These are phyloP conservation scores for Tetradesmus lagerheimii DNA, from an alignment of 139 green algal genomes.

Conservation along the genomic window DNA sequence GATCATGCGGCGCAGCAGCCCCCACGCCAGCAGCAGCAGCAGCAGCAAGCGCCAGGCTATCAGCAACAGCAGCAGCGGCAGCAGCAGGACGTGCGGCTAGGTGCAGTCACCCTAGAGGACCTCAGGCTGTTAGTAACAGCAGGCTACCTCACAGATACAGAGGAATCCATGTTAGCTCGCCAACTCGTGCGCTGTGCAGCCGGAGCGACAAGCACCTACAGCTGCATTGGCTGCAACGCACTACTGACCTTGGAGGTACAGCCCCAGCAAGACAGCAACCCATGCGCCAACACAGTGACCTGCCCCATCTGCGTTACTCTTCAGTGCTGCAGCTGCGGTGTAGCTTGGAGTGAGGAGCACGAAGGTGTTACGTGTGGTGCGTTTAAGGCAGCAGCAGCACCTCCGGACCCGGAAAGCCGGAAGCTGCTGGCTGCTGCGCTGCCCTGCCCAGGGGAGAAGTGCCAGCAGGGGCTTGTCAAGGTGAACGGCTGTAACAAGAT, in stretches of 20 bases:
- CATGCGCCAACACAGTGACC: neutral
- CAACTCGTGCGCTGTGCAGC: neutral
- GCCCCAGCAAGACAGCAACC: neutral
- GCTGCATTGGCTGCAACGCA: neutral
- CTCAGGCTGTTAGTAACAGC: neutral
- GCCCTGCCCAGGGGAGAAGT: neutral
- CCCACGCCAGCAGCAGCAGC: neutral
- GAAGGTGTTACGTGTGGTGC: neutral
- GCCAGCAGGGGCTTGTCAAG: neutral
- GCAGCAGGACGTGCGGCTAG: neutral
- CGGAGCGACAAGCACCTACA: neutral
- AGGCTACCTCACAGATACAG: neutral
- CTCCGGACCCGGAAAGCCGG: neutral
- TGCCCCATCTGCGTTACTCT: neutral
- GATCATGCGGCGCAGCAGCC: neutral
- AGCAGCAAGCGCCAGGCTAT: neutral
- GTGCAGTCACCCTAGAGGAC: neutral
- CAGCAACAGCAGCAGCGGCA: neutral
- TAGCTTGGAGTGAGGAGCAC: neutral
- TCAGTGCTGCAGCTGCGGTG: neutral
- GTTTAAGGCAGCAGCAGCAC: neutral
- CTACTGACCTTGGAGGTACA: neutral
- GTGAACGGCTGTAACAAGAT: neutral
- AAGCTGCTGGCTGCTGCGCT: neutral
- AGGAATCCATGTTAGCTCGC: neutral